Base-by-base conservation (phyloP, 192 early-diverging fungal species). In the Gonapodya sp. region DNA sequence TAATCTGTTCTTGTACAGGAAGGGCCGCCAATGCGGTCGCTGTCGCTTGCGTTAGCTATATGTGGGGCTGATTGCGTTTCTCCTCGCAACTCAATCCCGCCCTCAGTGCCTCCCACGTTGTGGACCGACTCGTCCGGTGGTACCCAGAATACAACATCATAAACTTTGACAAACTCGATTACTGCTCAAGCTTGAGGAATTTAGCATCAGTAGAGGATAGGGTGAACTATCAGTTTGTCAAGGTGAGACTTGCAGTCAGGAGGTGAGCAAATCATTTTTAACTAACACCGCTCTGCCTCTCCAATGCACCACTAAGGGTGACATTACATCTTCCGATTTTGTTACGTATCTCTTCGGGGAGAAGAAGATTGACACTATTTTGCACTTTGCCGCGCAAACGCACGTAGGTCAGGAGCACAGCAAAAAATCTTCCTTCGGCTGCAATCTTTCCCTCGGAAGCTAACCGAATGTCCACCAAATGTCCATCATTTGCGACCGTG, bases 341-440 rank as follows among this genome's bases (percentile, higher is more conserved):
- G 89, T 94, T 78, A 84, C 87, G 36, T 89, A 87, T 73, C 84
- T 93, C 36, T 82, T 95, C 36, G 83, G 82, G 1, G 88, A 93
- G 75, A 89, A 95, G 81, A 82, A 86, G 80, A 92, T 95, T 72
- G 90, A 94, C 37, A 89, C 89, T 0, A 91, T 95, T 34, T 85
- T 93, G 75, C 94, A 95, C 83, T 87, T 95, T 73, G 94, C 94
- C 0, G 93, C 94, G 36, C 94, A 95, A 83, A 91, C 92, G 1
- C 92, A 94, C 82, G 94, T 95, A 1, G 93, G 84, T 84, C 35
- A 78, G 81, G 64, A 24, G 8, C 24, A 64, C 46, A 24, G 46
- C 46, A 24, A 8, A 64, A 8, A 16, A 8, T 24, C 8, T 64
- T 64, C 8, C 8, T 64, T 64, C 8, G 46, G 0, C 18, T n/a